Base-by-base conservation (phyloP, 2,329 filamentous ascomycete genomes). In the Metarhizium anisopliae region DNA sequence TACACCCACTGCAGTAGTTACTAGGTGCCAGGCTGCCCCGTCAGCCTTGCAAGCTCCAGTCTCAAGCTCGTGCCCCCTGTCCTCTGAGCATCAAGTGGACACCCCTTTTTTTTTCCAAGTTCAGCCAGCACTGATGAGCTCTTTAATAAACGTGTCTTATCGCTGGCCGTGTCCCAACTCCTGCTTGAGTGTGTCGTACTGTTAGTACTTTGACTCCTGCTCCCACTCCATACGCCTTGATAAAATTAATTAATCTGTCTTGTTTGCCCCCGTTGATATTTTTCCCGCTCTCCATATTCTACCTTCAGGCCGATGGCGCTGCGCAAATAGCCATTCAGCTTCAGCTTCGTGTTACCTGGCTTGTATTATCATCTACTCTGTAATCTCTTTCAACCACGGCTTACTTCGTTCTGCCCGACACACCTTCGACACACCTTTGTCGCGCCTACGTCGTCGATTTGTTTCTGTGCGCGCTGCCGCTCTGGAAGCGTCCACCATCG, bases 401-500 rank as follows among this genome's bases (percentile, higher is more conserved):
- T 14, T 32, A n/a, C 45, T 32, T 32, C 35, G 35, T 53, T 4
- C 20, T 29, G 10, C 32, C 11, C 14, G 16, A 30, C 25, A 29
- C 20, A 32, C 18, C 18, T 49, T 29, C 25, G 16, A 30, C 25
- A 29, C 20, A 32, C 18, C 18, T 49, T 29, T n/a, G 18, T 25
- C 40, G 51, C 43, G 20, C 49, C 50, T 20, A 50, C 52, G 30
- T 50, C 32, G 29, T n/a, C 50, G n/a, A 35, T 32, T 50, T 55
- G 53, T 53, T 38, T 55, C 47, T 51, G 50, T 45, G n/a, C 53
- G 32, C 53, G 40, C 35, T 36, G 45, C 47, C 50, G 55, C 55
- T 55, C 57, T 59, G 50, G 52, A 51, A 55, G 50, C 56, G 16
- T 53, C 49, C 36, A 51, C 25, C 50, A 52, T 50, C 10, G 50